A percentile compares a stretch with the other conserved stretches of the same genome.
phyloP scores from a whole-genome alignment of 2,329 filamentous ascomycete species.

The Grosmannia huntii region DNA sequence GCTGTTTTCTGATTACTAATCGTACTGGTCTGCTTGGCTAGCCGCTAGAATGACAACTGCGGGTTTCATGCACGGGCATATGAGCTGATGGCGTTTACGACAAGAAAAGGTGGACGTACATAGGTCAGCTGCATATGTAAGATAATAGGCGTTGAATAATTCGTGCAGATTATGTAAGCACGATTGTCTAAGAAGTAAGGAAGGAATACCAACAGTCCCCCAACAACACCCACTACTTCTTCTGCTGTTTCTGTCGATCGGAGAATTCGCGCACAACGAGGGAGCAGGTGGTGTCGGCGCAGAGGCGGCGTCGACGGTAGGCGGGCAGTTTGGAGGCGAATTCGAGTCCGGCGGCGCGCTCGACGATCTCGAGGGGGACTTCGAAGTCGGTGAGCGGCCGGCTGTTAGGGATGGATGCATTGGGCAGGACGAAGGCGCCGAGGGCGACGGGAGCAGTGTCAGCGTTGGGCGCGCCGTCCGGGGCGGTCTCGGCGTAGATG shows the following conservation, averaged over 20 bases:
- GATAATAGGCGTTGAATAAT: not conserved
- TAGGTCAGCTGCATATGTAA: not conserved
- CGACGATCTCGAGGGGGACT: constrained; percentile 83
- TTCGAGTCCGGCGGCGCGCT: constrained; percentile 82
- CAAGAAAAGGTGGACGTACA: not conserved
- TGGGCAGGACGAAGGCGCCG: constrained; percentile 90
- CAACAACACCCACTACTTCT: constrained; percentile 21
- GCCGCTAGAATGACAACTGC: no score
- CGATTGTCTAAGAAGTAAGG: no score
- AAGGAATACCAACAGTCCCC: not conserved
- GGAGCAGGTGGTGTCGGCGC: constrained; percentile 73
- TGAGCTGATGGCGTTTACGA: not conserved
- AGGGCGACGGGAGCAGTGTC: constrained; percentile 57
- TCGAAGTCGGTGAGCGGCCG: constrained; percentile 88
- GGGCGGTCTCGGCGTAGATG: constrained; percentile 84
- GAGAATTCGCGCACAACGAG: constrained; percentile 72
- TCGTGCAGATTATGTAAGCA: not conserved
- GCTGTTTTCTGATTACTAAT: not conserved
- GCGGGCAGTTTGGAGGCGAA: constrained; percentile 71
- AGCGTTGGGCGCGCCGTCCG: constrained; percentile 43
- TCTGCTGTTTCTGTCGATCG: constrained; percentile 42
- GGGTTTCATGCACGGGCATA: not conserved
- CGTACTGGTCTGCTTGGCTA: not conserved
- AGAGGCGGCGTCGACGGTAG: constrained; percentile 64
- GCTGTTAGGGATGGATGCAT: constrained; percentile 74